These are phyloP conservation scores for Daucus carota DNA, from an alignment of 129 eudicot species.

Conservation along the genomic window DNA sequence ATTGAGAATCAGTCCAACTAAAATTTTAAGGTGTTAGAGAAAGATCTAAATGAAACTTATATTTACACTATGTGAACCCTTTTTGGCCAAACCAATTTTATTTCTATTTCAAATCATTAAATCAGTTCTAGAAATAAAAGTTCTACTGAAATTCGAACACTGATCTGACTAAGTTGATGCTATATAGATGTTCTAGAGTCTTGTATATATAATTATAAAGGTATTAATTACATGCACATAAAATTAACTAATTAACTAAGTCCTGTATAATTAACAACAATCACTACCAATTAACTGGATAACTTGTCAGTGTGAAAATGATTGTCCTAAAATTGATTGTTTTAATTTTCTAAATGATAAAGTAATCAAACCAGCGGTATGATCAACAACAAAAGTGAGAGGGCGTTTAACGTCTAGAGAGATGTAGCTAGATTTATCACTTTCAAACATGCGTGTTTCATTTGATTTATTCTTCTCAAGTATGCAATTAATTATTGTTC, in stretches of 20 bases:
- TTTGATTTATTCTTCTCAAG: background rate
- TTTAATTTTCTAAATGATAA: background rate
- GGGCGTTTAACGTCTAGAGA: background rate
- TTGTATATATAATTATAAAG: too few species aligned
- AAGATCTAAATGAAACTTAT: too few species aligned
- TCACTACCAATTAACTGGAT: background rate
- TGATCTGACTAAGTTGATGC: background rate
- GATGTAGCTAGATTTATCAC: background rate
- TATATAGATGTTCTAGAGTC: too few species aligned
- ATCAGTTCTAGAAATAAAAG: background rate
- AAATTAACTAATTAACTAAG: background rate
- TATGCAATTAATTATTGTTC: background rate
- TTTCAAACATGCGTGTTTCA: background rate
- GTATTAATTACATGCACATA: too few species aligned
- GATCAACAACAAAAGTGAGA: background rate
- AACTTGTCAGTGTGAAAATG: slow-evolving; percentile 1
- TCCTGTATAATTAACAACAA: background rate
- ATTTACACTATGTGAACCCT: too few species aligned
- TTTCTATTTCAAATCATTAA: too few species aligned
- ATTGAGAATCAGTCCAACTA: too few species aligned
- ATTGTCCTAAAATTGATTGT: background rate
- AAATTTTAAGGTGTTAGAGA: too few species aligned
- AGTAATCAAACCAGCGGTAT: background rate
- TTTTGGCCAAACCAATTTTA: background rate
- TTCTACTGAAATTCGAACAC: background rate